Conservation (phyloP, 257 asterid genomes). For the Linderniella brevidens region DNA sequence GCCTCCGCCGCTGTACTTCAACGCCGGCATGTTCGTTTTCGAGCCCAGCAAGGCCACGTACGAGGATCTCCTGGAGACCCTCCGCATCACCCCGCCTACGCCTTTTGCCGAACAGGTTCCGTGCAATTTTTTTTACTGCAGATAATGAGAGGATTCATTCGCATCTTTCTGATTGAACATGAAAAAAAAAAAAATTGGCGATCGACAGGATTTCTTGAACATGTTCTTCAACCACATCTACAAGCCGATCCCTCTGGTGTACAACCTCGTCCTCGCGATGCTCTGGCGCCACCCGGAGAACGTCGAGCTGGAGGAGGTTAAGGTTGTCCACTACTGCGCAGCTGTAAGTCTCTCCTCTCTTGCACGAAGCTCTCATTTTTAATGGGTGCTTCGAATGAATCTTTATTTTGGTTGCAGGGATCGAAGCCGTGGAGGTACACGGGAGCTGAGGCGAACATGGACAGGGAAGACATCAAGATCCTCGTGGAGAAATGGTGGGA, state of each 20-base stretch:
- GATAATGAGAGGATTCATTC: neutral
- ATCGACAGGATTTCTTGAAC: conserved; percentile 5
- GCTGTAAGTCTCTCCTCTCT: neutral
- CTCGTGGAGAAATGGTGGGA: conserved; percentile 35
- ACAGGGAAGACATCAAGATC: conserved; percentile 26
- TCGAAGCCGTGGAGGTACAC: conserved; percentile 33
- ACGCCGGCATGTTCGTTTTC: conserved; percentile 6
- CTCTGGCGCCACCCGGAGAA: conserved; percentile 7
- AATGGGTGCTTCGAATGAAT: neutral
- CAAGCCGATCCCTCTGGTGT: neutral
- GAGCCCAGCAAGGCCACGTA: conserved; percentile 1
- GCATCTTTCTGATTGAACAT: neutral
- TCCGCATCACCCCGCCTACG: conserved; percentile 4
- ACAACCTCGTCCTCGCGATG: conserved; percentile 6
- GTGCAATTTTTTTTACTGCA: neutral
- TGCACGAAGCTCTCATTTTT: neutral
- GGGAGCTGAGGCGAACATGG: conserved; percentile 27
- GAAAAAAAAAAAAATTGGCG: neutral
- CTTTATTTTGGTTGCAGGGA: neutral
- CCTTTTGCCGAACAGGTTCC: conserved; percentile 4
- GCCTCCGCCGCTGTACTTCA: conserved; percentile 4
- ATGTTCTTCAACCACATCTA: conserved; percentile 1
- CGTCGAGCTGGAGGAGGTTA: conserved; percentile 1
- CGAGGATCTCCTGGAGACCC: neutral
- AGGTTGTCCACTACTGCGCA: conserved; percentile 9